These are phyloP conservation scores for Penicillium sp. DNA, from an alignment of 2,329 filamentous ascomycete genomes.

Conservation along the genomic window DNA sequence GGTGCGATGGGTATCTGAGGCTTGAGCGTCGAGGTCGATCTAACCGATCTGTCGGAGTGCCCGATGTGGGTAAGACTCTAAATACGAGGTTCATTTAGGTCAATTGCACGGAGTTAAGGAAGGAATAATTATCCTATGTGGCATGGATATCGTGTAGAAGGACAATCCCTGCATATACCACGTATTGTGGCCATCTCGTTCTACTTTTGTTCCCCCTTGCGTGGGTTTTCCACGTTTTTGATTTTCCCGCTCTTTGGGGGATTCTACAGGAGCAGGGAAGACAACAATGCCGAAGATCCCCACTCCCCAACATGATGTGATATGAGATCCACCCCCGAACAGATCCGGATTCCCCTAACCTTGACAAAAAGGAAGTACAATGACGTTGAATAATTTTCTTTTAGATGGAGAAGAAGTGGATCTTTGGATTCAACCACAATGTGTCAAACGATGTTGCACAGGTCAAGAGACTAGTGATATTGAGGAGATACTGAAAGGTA, in stretches of 20 bases:
- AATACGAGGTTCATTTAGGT: constrained; percentile 1
- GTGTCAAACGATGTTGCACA: constrained; percentile 12
- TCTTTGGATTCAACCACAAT: not conserved
- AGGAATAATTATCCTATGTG: too few relatives aligned
- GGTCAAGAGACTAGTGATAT: constrained; percentile 5
- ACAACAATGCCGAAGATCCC: too few relatives aligned
- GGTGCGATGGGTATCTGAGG: not conserved
- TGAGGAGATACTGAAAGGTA: too few relatives aligned
- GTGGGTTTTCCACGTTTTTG: constrained; percentile 1
- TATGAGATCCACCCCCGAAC: constrained; percentile 6
- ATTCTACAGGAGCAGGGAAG: not conserved
- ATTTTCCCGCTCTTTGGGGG: not conserved
- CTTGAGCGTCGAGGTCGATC: constrained; percentile 11
- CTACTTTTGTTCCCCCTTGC: constrained; percentile 8
- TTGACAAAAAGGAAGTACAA: not conserved
- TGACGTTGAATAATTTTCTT: not conserved
- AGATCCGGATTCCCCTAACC: not conserved
- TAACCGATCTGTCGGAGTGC: constrained; percentile 15
- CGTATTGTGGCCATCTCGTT: constrained; percentile 10
- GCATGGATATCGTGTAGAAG: not conserved
- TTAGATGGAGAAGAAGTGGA: not conserved
- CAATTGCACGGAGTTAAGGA: not conserved
- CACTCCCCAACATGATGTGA: not conserved
- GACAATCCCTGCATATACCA: constrained; percentile 10
- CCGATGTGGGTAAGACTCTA: constrained; percentile 8